Conservation (phyloP, 768 basidiomycete species). For the Lactarius trivialis region DNA sequence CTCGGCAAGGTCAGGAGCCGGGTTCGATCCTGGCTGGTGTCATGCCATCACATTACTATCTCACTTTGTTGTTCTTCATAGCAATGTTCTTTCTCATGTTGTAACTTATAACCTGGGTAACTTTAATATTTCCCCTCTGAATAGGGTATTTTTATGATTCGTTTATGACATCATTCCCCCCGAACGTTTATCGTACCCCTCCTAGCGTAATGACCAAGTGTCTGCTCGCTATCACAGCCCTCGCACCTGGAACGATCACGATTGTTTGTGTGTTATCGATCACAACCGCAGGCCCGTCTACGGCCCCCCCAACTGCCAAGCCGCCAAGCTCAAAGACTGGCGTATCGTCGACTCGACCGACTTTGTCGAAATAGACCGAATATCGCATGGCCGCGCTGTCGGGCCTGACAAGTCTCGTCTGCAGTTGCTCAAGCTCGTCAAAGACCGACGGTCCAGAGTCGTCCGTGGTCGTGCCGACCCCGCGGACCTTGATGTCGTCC, state of each 20-base stretch:
- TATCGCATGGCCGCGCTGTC: slow-evolving; percentile 45
- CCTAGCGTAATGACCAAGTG: slow-evolving; percentile 53
- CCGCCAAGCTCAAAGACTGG: slow-evolving; percentile 71
- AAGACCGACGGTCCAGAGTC: slow-evolving; percentile 73
- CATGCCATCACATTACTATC: not conserved
- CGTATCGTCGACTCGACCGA: slow-evolving; percentile 69
- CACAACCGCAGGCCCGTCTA: slow-evolving; percentile 87
- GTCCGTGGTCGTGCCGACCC: slow-evolving; percentile 87
- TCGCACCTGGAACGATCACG: slow-evolving; percentile 71
- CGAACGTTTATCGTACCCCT: not conserved
- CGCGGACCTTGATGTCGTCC: slow-evolving; percentile 89
- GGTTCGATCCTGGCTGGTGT: slow-evolving; percentile 40
- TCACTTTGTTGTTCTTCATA: not conserved
- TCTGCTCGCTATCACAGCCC: slow-evolving; percentile 58
- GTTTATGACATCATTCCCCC: not conserved
- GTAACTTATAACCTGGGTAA: not conserved
- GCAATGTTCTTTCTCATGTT: not conserved
- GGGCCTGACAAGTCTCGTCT: slow-evolving; percentile 33
- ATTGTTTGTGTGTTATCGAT: slow-evolving; percentile 96
- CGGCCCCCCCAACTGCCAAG: slow-evolving; percentile 60
- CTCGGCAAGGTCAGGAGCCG: slow-evolving; percentile 28
- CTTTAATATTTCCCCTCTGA: not conserved
- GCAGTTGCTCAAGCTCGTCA: slow-evolving; percentile 56
- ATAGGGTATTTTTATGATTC: not conserved
- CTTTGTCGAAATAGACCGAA: slow-evolving; percentile 76